Base-by-base conservation (phyloP, 371 early-diverging fungal species). In the Spiromyces aspiralis region DNA sequence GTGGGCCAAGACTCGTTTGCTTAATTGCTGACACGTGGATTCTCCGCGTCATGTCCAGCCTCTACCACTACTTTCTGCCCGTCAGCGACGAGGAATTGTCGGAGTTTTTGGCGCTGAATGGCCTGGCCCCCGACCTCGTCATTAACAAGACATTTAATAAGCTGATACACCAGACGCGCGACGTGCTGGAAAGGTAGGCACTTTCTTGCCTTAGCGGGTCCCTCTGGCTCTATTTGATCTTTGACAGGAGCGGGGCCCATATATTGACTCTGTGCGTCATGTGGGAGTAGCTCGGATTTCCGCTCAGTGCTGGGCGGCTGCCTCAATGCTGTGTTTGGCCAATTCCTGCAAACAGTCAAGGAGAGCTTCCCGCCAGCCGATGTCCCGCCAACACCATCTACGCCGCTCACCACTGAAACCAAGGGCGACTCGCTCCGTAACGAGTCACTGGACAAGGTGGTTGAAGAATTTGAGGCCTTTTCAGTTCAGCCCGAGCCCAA, bases 391-490 rank as follows among this genome's bases (percentile, higher is more conserved):
- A 51, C 42, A 21, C 59, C 52, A 0, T 44, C 44, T 20, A 45
- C 46, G 25, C 66, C 62, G 12, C 43, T 62, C 47, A 62, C 52
- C 23, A 59, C 62, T 27, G 57, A 61, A 0, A 56, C 54, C 46
- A 61, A 61, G 43, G 61, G 64, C 49, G 61, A 53, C 42, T 24
- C 57, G 1, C 61, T 43, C 41, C 61, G 62, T 19, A 41, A 53
- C 16, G 10, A 10, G 16, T 6, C 6, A 10, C 35, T 35, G 6
- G 35, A 35, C 35, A 68, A 58, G n/a, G 70, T 71, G 27, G 71
- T 69, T 27, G 60, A 60, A 23, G 76, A 75, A 50, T 74, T 75
- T 64, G 76, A 72, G 55, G 57, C 69, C 22, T 74, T 70, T 27
- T 63, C 68, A 6, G 60, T 50, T 16, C 51, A 60, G 2, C 50